Evolutionary conservation across 78 protist species (phyloP), one percentile per base, ranked within the genome.

Genomic region (Pigoraptor vietnamica): DNA sequence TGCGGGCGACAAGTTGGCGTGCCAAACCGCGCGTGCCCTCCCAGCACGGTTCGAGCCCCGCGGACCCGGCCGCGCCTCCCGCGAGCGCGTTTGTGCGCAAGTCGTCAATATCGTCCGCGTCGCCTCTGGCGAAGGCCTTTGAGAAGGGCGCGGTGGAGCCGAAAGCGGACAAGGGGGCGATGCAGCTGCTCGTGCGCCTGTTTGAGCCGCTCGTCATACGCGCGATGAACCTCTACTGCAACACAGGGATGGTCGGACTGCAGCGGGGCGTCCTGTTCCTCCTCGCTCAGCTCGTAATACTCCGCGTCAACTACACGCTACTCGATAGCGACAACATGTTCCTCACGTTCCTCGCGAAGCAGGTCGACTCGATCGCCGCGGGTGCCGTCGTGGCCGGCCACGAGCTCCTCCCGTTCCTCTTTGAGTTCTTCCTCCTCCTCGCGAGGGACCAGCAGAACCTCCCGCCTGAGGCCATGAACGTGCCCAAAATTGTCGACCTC

Each of bases 141-240:
- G 67, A 48, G 67, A 48, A 48, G 67, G 67, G 67, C 67, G 67
- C 67, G 6, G 67, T 14, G 6, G 67, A 21, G 6, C 32, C 23
- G 34, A 79, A 79, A 79, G 84, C 32, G 1, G 84, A 79, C 35
- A 83, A 83, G 38, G 38, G 39, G 24, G 38, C 39, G 34, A 87
- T 87, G 67, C 67, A 35, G 37, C 37, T 0, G 39, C n/a, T 87
- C 19, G 90, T 87, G 81, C 90, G 90, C 29, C 34, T 40, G 32
- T 40, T 87, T 87, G 90, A 87, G 90, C 90, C 90, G 10, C 90
- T 87, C 10, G 90, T 87, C 40, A 6, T 87, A 1, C 23, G 37
- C 34, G 90, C 90, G 34, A 87, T 87, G 90, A 87, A 87, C 23
- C 34, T 1, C 6, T 87, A 40, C 67, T 35, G 40, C 21, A 40